Base-by-base conservation (phyloP, 2,329 filamentous ascomycete species). In the Penicillium sp. region DNA sequence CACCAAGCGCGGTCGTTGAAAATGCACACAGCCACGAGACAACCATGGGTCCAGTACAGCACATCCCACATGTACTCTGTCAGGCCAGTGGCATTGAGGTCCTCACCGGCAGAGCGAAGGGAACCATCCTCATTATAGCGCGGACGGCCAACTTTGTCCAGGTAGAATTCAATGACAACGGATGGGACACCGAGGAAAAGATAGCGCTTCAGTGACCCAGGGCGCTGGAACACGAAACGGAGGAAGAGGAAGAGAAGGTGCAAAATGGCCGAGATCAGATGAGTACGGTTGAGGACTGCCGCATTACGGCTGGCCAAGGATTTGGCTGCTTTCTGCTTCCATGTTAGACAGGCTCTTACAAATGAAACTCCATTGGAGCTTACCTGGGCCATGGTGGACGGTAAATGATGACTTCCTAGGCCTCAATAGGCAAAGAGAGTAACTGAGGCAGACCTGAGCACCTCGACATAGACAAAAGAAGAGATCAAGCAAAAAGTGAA, bases 31-130 rank as follows among this genome's bases (percentile, higher is more conserved):
- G 86, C 70, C 7, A 85, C 72, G 35, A 89, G 75, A 46, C 84
- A 87, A 9, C 82, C 84, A 85, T 91, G 96, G 0, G 90, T 96
- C 75, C 95, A 89, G 81, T 95, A 97, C 46, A 95, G 77, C 43
- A 95, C 82, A 73, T 98, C 93, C 80, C 95, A 98, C 87, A 97
- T 89, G 77, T 95, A 97, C 73, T 96, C 93, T 9, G 92, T 97
- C 75, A 98, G 74, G 4, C 93, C 93, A 29, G 86, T 81, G 8
- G 89, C 88, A 46, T 87, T 83, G 44, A 98, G 81, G 69, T 98
- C 93, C 68, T 97, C 91, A 38, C 93, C 92, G 0, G 88, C 77
- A 28, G 80, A 82, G 67, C 82, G 84, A 54, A 97, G 77, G n/a
- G 84, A 78, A 12, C 78, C 79, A 42, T 82, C 84, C 24, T 75